These are phyloP conservation scores for Aspergillus novoparasiticus DNA, from an alignment of 2,329 filamentous ascomycete genomes.

Conservation along the genomic window DNA sequence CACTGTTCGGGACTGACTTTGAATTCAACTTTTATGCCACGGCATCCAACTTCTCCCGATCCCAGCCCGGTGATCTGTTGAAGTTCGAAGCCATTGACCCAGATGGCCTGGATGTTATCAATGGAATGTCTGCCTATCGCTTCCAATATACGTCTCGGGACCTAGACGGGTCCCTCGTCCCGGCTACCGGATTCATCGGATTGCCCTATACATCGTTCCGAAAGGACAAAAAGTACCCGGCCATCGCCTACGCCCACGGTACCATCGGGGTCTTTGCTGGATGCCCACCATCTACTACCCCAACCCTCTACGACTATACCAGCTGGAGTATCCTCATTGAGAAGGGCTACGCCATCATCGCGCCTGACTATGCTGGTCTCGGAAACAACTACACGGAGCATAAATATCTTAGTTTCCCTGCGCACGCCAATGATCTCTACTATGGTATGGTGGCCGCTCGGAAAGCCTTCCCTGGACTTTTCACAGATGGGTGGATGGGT, in stretches of 20 bases:
- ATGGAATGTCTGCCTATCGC: conserved; percentile 6
- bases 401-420: conserved; percentile 8
- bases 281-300: conserved; percentile 11
- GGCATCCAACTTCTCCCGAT: conserved; percentile 10
- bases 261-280: conserved; percentile 11
- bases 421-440: conserved; percentile 12
- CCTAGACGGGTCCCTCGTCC: conserved; percentile 4
- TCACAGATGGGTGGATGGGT: conserved; percentile 12
- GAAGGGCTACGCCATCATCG: conserved; percentile 2
- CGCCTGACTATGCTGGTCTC: conserved; percentile 3
- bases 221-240: background rate
- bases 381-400: conserved; percentile 15
- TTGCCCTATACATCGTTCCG: conserved; percentile 5
- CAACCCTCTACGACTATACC: conserved; percentile 12
- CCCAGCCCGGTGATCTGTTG: conserved; percentile 14
- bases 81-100: conserved; percentile 11
- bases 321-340: conserved; percentile 10
- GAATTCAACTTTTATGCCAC: conserved; percentile 15
- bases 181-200: conserved; percentile 11
- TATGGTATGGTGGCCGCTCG: conserved; percentile 12
- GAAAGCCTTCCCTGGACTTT: conserved; percentile 8
- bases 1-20: conserved; percentile 7
- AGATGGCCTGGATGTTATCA: background rate
- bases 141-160: conserved; percentile 10
- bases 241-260: conserved; percentile 16